phyloP scores from a whole-genome alignment of 2,329 filamentous ascomycete genomes.

The Sclerotinia borealis region DNA sequence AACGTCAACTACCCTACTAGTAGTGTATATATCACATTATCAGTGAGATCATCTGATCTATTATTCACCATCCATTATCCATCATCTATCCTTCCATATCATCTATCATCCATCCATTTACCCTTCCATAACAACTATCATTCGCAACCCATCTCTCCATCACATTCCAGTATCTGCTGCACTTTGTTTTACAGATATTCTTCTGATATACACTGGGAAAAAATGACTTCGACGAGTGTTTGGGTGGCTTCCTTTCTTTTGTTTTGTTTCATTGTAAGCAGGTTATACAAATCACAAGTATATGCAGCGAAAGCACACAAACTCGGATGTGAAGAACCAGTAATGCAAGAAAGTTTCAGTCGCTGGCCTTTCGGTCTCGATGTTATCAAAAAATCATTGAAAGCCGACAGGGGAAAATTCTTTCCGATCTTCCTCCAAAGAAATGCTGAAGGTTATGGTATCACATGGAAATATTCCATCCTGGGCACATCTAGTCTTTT shows the following conservation, averaged over 20 bases:
- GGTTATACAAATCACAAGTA: neutral
- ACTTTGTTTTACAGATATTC: neutral
- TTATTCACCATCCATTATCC: no score
- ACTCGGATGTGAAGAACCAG: neutral
- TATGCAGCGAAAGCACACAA: neutral
- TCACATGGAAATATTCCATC: neutral
- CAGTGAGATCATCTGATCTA: no score
- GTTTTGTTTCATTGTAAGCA: neutral
- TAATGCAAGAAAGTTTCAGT: neutral
- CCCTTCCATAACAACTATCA: neutral
- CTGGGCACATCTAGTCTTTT: neutral
- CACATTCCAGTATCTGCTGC: neutral
- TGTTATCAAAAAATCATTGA: neutral
- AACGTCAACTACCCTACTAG: no score
- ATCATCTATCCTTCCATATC: no score
- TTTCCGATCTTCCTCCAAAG: neutral
- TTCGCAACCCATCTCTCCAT: no score
- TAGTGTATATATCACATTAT: no score
- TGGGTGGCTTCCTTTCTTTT: neutral
- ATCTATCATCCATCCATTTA: neutral
- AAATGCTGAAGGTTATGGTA: neutral
- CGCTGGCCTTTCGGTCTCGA: neutral
- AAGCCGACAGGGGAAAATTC: neutral
- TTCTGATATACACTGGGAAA: neutral
- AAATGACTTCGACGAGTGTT: neutral